Evolutionary conservation across 2,329 filamentous ascomycete genomes (phyloP).

Genomic region (Onygenales sp.): DNA sequence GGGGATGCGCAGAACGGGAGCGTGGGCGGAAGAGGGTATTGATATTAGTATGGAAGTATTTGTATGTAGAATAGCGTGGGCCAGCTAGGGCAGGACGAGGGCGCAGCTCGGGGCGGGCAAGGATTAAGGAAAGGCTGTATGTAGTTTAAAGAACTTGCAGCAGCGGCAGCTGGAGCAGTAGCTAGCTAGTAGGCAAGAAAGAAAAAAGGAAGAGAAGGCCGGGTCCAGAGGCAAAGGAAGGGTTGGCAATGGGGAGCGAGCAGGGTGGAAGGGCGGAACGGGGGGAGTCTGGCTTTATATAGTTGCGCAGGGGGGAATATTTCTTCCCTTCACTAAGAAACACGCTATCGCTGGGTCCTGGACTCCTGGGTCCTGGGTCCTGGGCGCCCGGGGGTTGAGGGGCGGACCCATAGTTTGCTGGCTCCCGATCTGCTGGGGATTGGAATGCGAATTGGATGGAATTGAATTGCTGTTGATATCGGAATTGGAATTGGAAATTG

Average conservation of each 20-base stretch:
- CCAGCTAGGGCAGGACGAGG: background rate
- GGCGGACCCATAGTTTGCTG: too few species aligned
- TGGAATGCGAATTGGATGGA: too few species aligned
- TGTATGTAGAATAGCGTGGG: background rate
- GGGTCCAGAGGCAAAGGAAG: constrained; percentile 1
- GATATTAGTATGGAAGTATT: background rate
- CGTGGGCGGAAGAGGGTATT: background rate
- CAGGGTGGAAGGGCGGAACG: background rate
- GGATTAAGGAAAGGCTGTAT: background rate
- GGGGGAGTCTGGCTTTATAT: constrained; percentile 1
- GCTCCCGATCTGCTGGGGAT: too few species aligned
- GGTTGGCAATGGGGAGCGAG: background rate
- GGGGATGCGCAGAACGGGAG: background rate
- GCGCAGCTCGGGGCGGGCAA: background rate
- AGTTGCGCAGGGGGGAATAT: background rate
- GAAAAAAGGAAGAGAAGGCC: background rate
- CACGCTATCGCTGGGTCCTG: background rate
- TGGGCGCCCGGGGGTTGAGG: too few species aligned
- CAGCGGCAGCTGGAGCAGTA: background rate
- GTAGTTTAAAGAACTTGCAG: background rate
- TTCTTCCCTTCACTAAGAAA: background rate
- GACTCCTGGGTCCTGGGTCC: too few species aligned
- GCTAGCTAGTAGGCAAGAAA: constrained; percentile 1
- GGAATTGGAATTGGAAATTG: too few species aligned
- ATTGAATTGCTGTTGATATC: too few species aligned